Percentiles rank a stretch among this genome's conserved stretches.
Evolutionary conservation across 805 yeast species (phyloP).

Genomic region (Saccharomycopsis olivae): DNA sequence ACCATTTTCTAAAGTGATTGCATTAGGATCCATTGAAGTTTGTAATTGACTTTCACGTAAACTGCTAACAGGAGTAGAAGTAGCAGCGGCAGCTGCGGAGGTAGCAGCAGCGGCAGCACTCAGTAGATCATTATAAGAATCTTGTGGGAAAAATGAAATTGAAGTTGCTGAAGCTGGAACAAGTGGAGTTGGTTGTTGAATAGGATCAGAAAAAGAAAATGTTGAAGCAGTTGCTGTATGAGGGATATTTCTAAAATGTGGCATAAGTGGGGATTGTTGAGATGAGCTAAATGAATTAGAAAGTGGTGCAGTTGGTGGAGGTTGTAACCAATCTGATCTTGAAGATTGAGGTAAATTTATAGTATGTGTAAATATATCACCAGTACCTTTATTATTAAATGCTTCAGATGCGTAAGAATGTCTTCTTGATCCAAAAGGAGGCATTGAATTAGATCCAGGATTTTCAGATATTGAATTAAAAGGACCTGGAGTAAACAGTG

Average conservation of each 20-base stretch:
- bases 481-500: too few relatives aligned
- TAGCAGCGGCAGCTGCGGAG: too few relatives aligned
- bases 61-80: too few relatives aligned
- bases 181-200: background rate
- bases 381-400: conserved; percentile 11
- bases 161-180: too few relatives aligned
- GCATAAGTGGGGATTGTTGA: background rate
- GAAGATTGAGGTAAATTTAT: background rate
- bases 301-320: conserved; percentile 4
- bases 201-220: background rate
- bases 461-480: too few relatives aligned
- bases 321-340: background rate
- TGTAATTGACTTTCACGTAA: background rate
- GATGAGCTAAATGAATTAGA: background rate
- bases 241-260: background rate
- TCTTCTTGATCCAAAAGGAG: too few relatives aligned
- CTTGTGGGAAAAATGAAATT: too few relatives aligned
- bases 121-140: too few relatives aligned
- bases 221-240: conserved; percentile 1
- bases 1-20: conserved; percentile 40
- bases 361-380: background rate
- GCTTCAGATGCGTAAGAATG: conserved; percentile 68
- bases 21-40: too few relatives aligned
- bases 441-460: too few relatives aligned
- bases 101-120: too few relatives aligned